A percentile compares a stretch with the other conserved stretches of the same genome.
Evolutionary conservation across 2,329 filamentous ascomycete genomes (phyloP).

Genomic region (Microdochium bolleyi): DNA sequence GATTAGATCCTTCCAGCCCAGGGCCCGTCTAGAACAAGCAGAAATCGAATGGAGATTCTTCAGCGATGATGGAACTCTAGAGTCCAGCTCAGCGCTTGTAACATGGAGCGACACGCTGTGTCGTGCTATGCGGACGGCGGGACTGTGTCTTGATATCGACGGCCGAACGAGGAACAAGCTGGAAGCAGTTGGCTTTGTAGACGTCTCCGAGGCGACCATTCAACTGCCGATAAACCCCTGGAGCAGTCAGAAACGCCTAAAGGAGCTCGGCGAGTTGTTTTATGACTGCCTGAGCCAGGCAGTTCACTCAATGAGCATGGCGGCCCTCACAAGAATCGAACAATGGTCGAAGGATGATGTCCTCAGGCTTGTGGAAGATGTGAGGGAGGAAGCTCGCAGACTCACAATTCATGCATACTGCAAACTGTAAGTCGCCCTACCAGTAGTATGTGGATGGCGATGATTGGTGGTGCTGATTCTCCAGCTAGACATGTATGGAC

Average conservation of each 20-base stretch:
- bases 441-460: not conserved
- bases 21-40: not conserved
- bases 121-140: not conserved
- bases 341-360: not conserved
- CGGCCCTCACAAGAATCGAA: not conserved
- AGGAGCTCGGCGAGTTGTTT: not conserved
- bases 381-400: not conserved
- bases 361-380: not conserved
- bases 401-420: not conserved
- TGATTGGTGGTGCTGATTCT: not conserved
- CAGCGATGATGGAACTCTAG: not conserved
- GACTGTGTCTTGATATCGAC: not conserved
- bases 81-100: not conserved
- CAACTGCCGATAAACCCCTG: not conserved
- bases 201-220: not conserved
- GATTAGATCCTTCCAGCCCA: not conserved
- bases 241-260: not conserved
- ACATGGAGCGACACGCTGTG: not conserved
- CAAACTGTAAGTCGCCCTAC: not conserved
- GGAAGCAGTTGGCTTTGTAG: not conserved
- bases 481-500: not conserved
- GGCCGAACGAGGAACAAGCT: not conserved
- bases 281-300: not conserved
- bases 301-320: not conserved
- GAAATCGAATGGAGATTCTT: not conserved